Base-by-base conservation (phyloP, 2,329 filamentous ascomycete species). In the Raffaelea deltoideospora region DNA sequence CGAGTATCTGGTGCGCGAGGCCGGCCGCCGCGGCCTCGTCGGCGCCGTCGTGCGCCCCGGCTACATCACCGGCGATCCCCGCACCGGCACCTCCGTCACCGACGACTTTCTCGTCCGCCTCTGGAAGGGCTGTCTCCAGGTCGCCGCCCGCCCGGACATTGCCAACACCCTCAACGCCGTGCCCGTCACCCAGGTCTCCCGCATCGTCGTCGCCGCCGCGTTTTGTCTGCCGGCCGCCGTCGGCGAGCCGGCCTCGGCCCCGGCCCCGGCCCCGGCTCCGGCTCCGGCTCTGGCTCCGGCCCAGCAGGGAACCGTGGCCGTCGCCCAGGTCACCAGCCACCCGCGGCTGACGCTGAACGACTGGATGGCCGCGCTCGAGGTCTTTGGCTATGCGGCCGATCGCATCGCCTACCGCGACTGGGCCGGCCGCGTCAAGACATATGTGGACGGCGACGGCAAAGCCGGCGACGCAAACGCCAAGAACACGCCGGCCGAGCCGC, bases 51-150 rank as follows among this genome's bases (percentile, higher is more conserved):
- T 94, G 34, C 75, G 88, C 11, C 79, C 88, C 4, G 86, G 88
- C 22, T 95, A 95, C 53, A 76, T 95, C 27, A 67, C 80, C 4
- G 88, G 86, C 19, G 76, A 87, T 52, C 68, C 72, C 1, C 57
- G 64, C 31, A 75, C 70, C 11, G 87, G 87, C 35, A 71, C 72
- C 43, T 80, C 62, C 53, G 84, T 79, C 54, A 87, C 77, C 1
- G 88, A 96, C 50, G 88, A 95, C 57, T 96, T 95, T 63, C 61
- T 96, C 7, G 71, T 94, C 45, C 75, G 88, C 28, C 73, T 95
- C 59, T 61, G 79, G 39, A 94, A 95, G 61, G 87, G 85, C 39
- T 93, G 85, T 49, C 64, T 93, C 35, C 87, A 96, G 56, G 65
- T 95, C 3, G 62, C 62, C 3, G 65, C 67, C 3, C 69, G 84